These are phyloP conservation scores for Marvania coccoides DNA, from an alignment of 139 green algal species.

Conservation along the genomic window DNA sequence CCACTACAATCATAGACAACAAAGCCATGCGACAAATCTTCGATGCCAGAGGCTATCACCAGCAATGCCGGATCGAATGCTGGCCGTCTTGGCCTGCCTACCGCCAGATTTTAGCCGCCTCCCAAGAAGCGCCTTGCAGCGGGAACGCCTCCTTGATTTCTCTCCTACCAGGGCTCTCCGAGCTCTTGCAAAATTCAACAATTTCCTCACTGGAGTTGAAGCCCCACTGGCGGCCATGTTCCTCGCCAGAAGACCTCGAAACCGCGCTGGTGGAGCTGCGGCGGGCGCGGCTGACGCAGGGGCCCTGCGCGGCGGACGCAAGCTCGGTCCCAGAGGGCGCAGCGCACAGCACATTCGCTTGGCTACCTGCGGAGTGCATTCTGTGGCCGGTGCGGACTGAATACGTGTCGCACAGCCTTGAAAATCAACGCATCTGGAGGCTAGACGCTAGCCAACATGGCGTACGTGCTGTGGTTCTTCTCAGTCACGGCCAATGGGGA, in stretches of 20 bases:
- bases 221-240: constrained; percentile 1
- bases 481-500: neutral
- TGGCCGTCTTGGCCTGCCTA: neutral
- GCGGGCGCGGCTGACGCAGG: constrained; percentile 1
- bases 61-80: neutral
- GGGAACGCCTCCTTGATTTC: neutral
- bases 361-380: constrained; percentile 6
- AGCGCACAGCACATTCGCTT: neutral
- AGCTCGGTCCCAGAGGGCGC: neutral
- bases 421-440: too few relatives aligned
- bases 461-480: neutral
- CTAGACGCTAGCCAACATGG: too few relatives aligned
- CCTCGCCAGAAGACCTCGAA: neutral
- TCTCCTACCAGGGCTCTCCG: neutral
- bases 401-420: too few relatives aligned
- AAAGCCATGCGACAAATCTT: constrained; percentile 2
- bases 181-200: neutral
- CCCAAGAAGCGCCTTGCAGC: too few relatives aligned
- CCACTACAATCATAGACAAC: neutral
- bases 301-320: too few relatives aligned
- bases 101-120: too few relatives aligned
- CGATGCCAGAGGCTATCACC: neutral
- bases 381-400: too few relatives aligned
- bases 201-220: neutral
- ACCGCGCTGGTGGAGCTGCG: neutral